phyloP scores from a whole-genome alignment of 768 basidiomycete genomes.

The Artomyces pyxidatus region DNA sequence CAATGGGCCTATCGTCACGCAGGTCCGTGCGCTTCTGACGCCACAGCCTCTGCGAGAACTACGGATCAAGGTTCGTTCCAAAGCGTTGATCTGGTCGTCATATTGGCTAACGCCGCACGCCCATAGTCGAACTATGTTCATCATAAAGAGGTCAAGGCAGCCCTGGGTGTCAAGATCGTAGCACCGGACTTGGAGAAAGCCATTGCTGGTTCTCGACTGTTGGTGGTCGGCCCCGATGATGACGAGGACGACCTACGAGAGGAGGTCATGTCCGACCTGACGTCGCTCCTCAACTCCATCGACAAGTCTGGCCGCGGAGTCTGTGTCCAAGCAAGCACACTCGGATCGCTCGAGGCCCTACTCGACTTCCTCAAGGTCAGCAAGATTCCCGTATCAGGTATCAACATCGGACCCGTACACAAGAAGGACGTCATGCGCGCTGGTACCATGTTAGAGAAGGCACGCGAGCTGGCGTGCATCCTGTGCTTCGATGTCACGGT shows the following conservation, averaged over 20 bases:
- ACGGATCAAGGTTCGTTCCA: slow-evolving; percentile 78
- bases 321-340: slow-evolving; percentile 93
- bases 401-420: slow-evolving; percentile 96
- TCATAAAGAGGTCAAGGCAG: slow-evolving; percentile 95
- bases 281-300: slow-evolving; percentile 78
- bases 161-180: slow-evolving; percentile 90
- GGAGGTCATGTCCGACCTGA: slow-evolving; percentile 94
- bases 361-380: slow-evolving; percentile 90
- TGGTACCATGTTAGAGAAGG: slow-evolving; percentile 91
- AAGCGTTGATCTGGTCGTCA: no score
- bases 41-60: slow-evolving; percentile 95
- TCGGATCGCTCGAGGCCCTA: slow-evolving; percentile 94
- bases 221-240: slow-evolving; percentile 91
- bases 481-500: slow-evolving; percentile 95
- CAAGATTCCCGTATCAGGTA: slow-evolving; percentile 96
- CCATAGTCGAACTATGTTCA: slow-evolving; percentile 91
- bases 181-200: slow-evolving; percentile 97
- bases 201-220: slow-evolving; percentile 90
- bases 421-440: slow-evolving; percentile 92
- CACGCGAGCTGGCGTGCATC: slow-evolving; percentile 90
- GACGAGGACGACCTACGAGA: slow-evolving; percentile 93
- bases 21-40: slow-evolving; percentile 87
- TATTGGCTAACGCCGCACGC: not conserved
- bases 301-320: slow-evolving; percentile 96
- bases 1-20: slow-evolving; percentile 95